phyloP scores from a whole-genome alignment of 2,329 filamentous ascomycete genomes.

The Dactylellina parvicollis region DNA sequence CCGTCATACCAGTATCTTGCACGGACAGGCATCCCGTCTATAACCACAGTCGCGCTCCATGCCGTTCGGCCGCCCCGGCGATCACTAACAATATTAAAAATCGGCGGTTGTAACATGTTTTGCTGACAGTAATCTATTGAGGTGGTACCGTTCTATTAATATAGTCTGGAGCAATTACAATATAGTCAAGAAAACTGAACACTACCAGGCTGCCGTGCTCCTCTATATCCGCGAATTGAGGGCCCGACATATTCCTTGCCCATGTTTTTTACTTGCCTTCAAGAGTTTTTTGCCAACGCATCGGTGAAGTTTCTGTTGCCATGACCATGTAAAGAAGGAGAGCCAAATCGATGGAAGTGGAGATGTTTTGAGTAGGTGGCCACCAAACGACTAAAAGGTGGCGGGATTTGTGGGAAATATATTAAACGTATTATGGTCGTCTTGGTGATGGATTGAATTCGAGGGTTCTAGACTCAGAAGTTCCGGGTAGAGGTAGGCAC shows the following conservation, averaged over 20 bases:
- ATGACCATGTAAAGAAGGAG: too few species aligned
- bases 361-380: too few species aligned
- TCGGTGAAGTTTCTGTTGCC: background rate
- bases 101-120: conserved; percentile 18
- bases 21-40: conserved; percentile 71
- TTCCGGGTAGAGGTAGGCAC: too few species aligned
- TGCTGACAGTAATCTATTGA: conserved; percentile 36
- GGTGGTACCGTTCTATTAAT: background rate
- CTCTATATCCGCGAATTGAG: background rate
- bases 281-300: conserved; percentile 46
- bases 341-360: too few species aligned
- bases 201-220: background rate
- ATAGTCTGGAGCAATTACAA: background rate
- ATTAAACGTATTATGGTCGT: too few species aligned
- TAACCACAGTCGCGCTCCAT: conserved; percentile 68
- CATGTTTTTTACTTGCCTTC: conserved; percentile 38
- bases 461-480: too few species aligned
- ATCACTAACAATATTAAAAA: conserved; percentile 45
- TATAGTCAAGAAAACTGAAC: background rate
- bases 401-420: too few species aligned
- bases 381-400: too few species aligned
- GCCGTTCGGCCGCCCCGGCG: conserved; percentile 52
- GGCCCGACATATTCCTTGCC: background rate
- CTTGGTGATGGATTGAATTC: too few species aligned
- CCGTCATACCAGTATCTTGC: conserved; percentile 93